phyloP scores from a whole-genome alignment of 352 stramenopile species.

The Pythium monospermum region DNA sequence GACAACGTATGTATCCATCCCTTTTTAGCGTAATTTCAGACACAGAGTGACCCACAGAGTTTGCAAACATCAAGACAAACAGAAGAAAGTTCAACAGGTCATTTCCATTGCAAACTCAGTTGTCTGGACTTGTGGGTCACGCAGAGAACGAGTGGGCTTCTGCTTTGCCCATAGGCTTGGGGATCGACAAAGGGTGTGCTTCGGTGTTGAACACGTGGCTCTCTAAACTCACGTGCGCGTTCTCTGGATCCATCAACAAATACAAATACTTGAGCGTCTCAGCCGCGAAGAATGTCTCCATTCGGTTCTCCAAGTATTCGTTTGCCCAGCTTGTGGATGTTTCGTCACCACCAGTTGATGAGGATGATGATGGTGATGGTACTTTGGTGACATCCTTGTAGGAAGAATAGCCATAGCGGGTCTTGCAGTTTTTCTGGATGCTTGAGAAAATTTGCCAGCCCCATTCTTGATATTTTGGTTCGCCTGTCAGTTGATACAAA shows the following conservation, averaged over 20 bases:
- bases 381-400: slow-evolving; percentile 38
- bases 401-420: slow-evolving; percentile 85
- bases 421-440: slow-evolving; percentile 91
- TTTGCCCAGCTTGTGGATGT: slow-evolving; percentile 5
- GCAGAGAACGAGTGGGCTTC: too few species aligned
- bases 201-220: slow-evolving; percentile 97
- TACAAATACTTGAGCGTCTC: slow-evolving; percentile 99
- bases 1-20: too few species aligned
- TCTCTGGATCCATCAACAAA: slow-evolving; percentile 81
- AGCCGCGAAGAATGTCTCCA: slow-evolving; percentile 98
- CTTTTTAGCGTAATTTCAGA: too few species aligned
- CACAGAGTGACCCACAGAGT: too few species aligned
- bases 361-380: too few species aligned
- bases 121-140: too few species aligned
- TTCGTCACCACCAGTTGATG: too few species aligned
- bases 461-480: slow-evolving; percentile 94
- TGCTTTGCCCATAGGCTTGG: too few species aligned
- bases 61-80: too few species aligned
- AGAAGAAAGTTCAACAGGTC: too few species aligned
- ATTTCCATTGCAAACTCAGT: too few species aligned
- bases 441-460: slow-evolving; percentile 94
- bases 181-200: slow-evolving; percentile 83
- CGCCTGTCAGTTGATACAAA: slow-evolving; percentile 92
- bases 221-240: slow-evolving; percentile 80
- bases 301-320: slow-evolving; percentile 77